phyloP scores from a whole-genome alignment of 495 filamentous ascomycete genomes.

The Neurospora intermedia region DNA sequence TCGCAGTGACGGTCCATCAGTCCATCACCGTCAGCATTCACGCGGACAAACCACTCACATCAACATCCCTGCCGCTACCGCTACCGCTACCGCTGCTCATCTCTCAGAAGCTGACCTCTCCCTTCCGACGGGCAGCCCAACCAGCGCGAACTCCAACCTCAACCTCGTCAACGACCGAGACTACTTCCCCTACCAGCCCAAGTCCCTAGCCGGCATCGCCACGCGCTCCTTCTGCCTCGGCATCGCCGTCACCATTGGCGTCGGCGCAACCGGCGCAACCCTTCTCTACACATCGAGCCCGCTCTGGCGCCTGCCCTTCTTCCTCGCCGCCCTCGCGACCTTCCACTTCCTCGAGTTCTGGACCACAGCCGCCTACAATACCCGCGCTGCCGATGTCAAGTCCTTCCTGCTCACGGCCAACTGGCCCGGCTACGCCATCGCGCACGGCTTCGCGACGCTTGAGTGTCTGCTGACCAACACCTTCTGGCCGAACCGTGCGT shows the following conservation, averaged over 20 bases:
- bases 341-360: conserved; percentile 98
- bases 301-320: conserved; percentile 78
- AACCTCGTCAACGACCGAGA: conserved; percentile 14
- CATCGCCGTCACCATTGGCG: conserved; percentile 30
- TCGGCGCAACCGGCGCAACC: conserved; percentile 30
- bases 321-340: conserved; percentile 59
- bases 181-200: conserved; percentile 46
- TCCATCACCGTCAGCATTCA: not conserved
- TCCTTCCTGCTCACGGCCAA: conserved; percentile 84
- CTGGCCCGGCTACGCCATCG: conserved; percentile 73
- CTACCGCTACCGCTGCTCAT: not conserved
- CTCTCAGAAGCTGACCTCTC: conserved; percentile 19
- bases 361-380: conserved; percentile 77
- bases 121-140: conserved; percentile 24
- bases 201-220: conserved; percentile 71
- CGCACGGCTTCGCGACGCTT: conserved; percentile 59
- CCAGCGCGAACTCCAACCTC: conserved; percentile 10
- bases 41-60: not conserved
- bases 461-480: conserved; percentile 56
- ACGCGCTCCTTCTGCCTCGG: conserved; percentile 52
- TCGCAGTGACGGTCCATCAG: not conserved
- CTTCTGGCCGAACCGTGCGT: conserved; percentile 45
- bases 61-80: not conserved
- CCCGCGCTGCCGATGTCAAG: conserved; percentile 51
- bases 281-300: conserved; percentile 28